These are phyloP conservation scores for Petasospora rhodanensis DNA, from an alignment of 1,139 yeast species.

Conservation along the genomic window DNA sequence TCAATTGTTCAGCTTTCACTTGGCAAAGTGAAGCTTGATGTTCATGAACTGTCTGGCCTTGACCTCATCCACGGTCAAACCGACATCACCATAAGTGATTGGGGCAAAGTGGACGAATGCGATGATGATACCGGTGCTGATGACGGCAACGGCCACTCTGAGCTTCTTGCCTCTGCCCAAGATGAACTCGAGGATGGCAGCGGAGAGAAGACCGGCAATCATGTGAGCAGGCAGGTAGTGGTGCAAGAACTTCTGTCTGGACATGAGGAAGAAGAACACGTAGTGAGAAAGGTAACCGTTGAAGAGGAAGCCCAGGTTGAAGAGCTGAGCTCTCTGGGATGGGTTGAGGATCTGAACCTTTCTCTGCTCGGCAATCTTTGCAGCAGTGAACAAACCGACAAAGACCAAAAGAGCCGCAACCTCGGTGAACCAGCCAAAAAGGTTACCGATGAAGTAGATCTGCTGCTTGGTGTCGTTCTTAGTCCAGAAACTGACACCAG, in stretches of 20 bases:
- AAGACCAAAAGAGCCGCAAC: conserved; percentile 63
- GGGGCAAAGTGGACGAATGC: conserved; percentile 79
- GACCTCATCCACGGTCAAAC: conserved; percentile 61
- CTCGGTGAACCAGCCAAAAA: conserved; percentile 90
- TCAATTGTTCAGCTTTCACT: too few species aligned
- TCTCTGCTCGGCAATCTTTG: conserved; percentile 75
- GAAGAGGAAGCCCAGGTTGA: conserved; percentile 82
- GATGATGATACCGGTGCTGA: conserved; percentile 47
- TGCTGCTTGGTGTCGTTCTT: conserved; percentile 61
- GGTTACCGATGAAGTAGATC: conserved; percentile 86
- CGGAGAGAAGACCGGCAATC: conserved; percentile 79
- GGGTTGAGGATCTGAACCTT: conserved; percentile 51
- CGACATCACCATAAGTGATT: conserved; percentile 74
- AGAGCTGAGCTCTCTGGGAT: conserved; percentile 67
- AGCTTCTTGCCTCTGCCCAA: conserved; percentile 54
- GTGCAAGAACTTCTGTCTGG: conserved; percentile 89
- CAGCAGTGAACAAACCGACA: conserved; percentile 41
- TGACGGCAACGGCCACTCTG: conserved; percentile 26
- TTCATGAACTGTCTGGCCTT: conserved; percentile 75
- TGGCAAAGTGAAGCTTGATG: conserved; percentile 78
- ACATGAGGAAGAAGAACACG: conserved; percentile 88
- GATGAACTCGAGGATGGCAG: conserved; percentile 75
- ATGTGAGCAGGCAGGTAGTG: conserved; percentile 96
- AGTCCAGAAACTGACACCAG: conserved; percentile 97
- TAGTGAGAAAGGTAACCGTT: conserved; percentile 87